These are phyloP conservation scores for Diplodia corticola DNA, from an alignment of 2,329 filamentous ascomycete genomes.

Conservation along the genomic window DNA sequence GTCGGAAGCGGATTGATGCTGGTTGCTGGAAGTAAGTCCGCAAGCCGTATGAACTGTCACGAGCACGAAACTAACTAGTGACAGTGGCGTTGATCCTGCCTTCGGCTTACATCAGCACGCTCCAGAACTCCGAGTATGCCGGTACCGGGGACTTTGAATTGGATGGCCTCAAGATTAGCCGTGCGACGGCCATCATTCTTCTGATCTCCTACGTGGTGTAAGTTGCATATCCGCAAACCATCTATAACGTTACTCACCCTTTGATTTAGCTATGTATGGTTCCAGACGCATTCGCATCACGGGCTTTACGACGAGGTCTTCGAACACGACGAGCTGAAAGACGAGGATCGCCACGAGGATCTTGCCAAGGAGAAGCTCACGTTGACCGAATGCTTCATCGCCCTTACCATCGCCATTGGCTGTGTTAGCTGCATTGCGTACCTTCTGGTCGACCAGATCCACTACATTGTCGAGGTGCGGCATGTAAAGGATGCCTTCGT, in stretches of 20 bases:
- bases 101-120: constrained; percentile 54
- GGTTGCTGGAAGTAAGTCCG: constrained; percentile 64
- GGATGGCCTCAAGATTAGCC: constrained; percentile 66
- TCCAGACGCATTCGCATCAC: constrained; percentile 76
- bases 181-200: constrained; percentile 69
- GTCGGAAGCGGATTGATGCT: constrained; percentile 75
- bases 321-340: constrained; percentile 66
- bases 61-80: constrained; percentile 25
- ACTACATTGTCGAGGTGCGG: constrained; percentile 56
- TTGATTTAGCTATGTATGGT: constrained; percentile 54
- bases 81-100: constrained; percentile 52
- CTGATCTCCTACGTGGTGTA: constrained; percentile 61
- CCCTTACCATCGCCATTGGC: constrained; percentile 63
- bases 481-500: constrained; percentile 56
- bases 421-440: constrained; percentile 74
- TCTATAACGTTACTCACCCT: background rate
- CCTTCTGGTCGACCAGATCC: constrained; percentile 71
- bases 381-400: constrained; percentile 69
- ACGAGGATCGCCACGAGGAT: constrained; percentile 65
- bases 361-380: constrained; percentile 67
- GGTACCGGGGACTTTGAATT: constrained; percentile 30
- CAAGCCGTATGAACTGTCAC: background rate
- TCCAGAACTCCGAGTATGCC: constrained; percentile 30
- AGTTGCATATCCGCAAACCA: background rate
- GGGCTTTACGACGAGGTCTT: constrained; percentile 75